Evolutionary conservation across 2,329 filamentous ascomycete species (phyloP), one percentile per base, ranked within the genome.

Genomic region (Thielaviopsis populi): DNA sequence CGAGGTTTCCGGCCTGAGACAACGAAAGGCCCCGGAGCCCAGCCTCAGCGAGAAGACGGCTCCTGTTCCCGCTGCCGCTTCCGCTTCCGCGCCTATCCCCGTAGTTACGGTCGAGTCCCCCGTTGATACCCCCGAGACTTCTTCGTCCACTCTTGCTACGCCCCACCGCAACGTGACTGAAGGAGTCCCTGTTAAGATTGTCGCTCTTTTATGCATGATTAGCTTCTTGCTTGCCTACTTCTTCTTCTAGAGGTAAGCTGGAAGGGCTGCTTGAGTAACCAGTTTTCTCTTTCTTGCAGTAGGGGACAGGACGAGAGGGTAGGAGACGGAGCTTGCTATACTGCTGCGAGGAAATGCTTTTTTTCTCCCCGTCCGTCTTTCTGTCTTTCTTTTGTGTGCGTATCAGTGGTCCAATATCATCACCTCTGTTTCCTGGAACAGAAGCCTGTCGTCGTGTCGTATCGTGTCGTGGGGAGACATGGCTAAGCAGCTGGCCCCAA

Each of bases 141-240:
- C 42, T 22, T 40, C 30, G 37, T 33, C 48, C 10, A 48, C 58
- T 33, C 40, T 67, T 30, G 63, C 60, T 30, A 58, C 64, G 5
- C 59, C 64, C 24, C 61, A 61, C 19, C 64, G 67, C 13, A 64
- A 59, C 58, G 63, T 63, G 27, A 62, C 64, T 42, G 84, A 91
- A 69, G 92, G 94, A 24, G 92, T 99, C 2, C 86, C 94, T 0
- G 83, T 99, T 60, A 87, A 92, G 73, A 83, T 92, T 67, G 89
- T 89, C 54, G 92, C 94, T 24, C 78, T 84, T 24, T 78, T 99
- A 53, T 96, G 91, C 73, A 78, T 99, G 70, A 70, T 95, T 68
- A 91, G 89, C 78, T 99, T 99, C 78, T 76, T 99, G 72, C 82
- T 97, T 69, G 94, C 91, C 63, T 99, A 96, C 76, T 83, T 97